phyloP scores from a whole-genome alignment of 2,329 filamentous ascomycete genomes.

The Penicillium oxalicum region DNA sequence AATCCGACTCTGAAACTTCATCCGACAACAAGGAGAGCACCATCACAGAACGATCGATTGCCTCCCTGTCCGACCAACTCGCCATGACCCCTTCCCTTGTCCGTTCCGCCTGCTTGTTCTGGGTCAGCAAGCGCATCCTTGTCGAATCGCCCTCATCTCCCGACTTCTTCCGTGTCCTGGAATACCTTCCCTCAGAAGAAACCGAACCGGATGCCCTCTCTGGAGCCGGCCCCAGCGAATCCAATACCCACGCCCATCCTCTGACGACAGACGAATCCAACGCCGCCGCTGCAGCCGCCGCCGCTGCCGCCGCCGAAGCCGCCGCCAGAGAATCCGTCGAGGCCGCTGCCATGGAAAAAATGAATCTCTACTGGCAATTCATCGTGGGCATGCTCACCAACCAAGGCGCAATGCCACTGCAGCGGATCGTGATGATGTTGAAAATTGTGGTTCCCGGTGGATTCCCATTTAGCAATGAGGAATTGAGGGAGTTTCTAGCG shows the following conservation, averaged over 20 bases:
- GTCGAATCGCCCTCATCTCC: slow-evolving; percentile 41
- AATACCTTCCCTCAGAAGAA: slow-evolving; percentile 42
- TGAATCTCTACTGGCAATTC: slow-evolving; percentile 80
- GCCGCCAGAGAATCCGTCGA: slow-evolving; percentile 44
- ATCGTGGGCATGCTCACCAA: slow-evolving; percentile 95
- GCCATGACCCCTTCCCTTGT: slow-evolving; percentile 53
- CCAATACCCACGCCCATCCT: slow-evolving; percentile 14
- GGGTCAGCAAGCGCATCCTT: slow-evolving; percentile 55
- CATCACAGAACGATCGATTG: slow-evolving; percentile 26
- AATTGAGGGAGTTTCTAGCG: slow-evolving; percentile 71
- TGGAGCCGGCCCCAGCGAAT: slow-evolving; percentile 16
- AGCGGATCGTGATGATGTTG: slow-evolving; percentile 87
- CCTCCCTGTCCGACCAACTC: slow-evolving; percentile 45
- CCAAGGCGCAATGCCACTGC: slow-evolving; percentile 73
- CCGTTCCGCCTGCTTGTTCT: slow-evolving; percentile 56
- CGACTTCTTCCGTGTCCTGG: slow-evolving; percentile 53
- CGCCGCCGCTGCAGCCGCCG: slow-evolving; percentile 37
- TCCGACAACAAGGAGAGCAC: slow-evolving; percentile 22
- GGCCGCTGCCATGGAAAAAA: slow-evolving; percentile 61
- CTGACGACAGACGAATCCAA: slow-evolving; percentile 20
- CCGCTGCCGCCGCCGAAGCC: slow-evolving; percentile 37
- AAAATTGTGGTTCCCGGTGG: slow-evolving; percentile 84
- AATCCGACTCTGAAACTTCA: slow-evolving; percentile 33
- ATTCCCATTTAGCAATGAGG: slow-evolving; percentile 84
- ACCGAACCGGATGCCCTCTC: slow-evolving; percentile 17